Evolutionary conservation across 176 grass and related monocot species (phyloP), one percentile per base, ranked within the genome.

Genomic region (Puccinellia tenuiflora): DNA sequence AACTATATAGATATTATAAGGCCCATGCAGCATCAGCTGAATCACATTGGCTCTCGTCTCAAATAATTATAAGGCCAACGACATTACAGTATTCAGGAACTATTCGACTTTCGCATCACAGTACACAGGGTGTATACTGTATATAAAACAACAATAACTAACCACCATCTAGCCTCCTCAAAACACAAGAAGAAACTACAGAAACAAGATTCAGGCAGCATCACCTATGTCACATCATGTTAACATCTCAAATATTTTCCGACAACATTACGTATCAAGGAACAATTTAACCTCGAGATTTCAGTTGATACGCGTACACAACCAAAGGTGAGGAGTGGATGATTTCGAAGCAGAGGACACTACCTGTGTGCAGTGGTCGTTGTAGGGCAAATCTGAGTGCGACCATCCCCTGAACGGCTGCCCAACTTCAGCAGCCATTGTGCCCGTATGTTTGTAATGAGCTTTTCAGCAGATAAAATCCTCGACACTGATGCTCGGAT

Each of bases 401-500:
- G 90, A 68, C 90, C 90, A 92, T 24, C 87, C 54, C 25, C 73
- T 72, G 66, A 86, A 89, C 21, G 18, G 35, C 40, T 85, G 90
- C 20, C 38, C 90, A 87, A 92, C 87, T 18, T 87, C 81, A 81
- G 91, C 63, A 81, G 91, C 91, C 90, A 92, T 92, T 53, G 85
- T 71, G 75, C 61, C 39, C 75, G 5, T 1, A 39, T 43, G 18
- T 11, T 54, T 51, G 24, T 26, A 29, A 78, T 9, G 31, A 64
- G 71, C 70, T 39, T 77, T 34, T 76, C 72, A 71, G 53, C 18
- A 77, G 69, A 43, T 4, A 38, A 18, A 31, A 22, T 25, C n/a
- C 34, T 8, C 17, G 35, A 66, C 2, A 9, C 35, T 39, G 13
- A 51, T 61, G 73, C 31, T 75, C 34, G 18, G 38, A 43, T 86